Percentiles rank a stretch among this genome's conserved stretches.
phyloP scores from a whole-genome alignment of 768 basidiomycete species.

The Pholiota molesta region DNA sequence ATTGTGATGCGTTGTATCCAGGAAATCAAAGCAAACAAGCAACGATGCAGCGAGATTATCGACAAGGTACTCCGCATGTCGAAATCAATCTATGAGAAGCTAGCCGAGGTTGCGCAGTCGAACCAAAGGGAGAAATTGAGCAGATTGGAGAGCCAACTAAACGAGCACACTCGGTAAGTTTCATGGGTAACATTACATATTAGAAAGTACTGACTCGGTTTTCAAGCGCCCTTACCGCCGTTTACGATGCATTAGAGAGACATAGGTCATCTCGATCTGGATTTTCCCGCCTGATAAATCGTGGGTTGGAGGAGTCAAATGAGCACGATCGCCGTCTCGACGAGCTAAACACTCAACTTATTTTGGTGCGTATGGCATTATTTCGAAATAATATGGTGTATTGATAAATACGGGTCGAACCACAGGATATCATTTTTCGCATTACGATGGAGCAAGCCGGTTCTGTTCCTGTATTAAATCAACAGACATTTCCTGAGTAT shows the following conservation, averaged over 20 bases:
- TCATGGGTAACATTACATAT: background rate
- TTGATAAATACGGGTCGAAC: background rate
- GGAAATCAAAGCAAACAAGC: background rate
- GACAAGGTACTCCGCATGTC: constrained; percentile 1
- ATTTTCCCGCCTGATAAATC: background rate
- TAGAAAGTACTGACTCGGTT: background rate
- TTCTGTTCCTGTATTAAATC: background rate
- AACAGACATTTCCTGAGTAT: background rate
- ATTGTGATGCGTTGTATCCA: background rate
- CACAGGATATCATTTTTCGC: background rate
- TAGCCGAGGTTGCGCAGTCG: background rate
- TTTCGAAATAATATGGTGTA: no score
- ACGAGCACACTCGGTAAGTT: background rate
- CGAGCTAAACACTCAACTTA: background rate
- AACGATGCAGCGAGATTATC: background rate
- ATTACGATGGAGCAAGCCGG: background rate
- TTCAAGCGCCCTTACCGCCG: background rate
- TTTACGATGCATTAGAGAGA: background rate
- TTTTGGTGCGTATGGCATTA: background rate
- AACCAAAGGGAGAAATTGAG: background rate
- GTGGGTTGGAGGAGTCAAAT: background rate
- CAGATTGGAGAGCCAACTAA: background rate
- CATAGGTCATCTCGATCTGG: background rate
- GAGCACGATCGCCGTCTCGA: background rate
- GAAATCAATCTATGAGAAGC: background rate